phyloP scores from a whole-genome alignment of 768 basidiomycete genomes.

The Imleria badia region DNA sequence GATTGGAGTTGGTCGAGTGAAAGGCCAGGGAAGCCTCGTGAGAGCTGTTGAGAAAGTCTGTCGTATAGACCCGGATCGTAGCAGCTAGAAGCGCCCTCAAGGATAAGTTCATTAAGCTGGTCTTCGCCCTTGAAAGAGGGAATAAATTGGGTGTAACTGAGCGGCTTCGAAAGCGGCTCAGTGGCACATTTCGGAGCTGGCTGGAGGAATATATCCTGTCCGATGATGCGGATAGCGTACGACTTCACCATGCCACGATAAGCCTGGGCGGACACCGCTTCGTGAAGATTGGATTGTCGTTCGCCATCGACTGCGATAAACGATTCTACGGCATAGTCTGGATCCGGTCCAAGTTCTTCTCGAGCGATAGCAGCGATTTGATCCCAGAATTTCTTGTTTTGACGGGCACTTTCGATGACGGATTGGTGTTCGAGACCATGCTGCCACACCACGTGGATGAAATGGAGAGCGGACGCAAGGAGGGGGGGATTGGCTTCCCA shows the following conservation, averaged over 20 bases:
- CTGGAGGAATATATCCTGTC: constrained; percentile 70
- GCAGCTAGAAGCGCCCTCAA: constrained; percentile 66
- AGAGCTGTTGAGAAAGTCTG: constrained; percentile 49
- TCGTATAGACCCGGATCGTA: constrained; percentile 77
- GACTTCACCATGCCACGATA: constrained; percentile 74
- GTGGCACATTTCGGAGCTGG: constrained; percentile 40
- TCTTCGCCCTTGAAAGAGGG: constrained; percentile 60
- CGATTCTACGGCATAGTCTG: constrained; percentile 61
- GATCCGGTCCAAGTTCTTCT: constrained; percentile 71
- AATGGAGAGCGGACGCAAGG: constrained; percentile 70
- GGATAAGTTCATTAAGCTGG: constrained; percentile 60
- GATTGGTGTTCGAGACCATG: constrained; percentile 72
- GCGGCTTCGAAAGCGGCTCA: constrained; percentile 46
- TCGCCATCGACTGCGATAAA: constrained; percentile 38
- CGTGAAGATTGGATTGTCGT: constrained; percentile 55
- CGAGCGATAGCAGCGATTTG: constrained; percentile 61
- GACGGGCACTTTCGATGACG: constrained; percentile 54
- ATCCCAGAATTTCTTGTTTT: constrained; percentile 66
- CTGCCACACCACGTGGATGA: constrained; percentile 78
- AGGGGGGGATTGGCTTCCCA: constrained; percentile 80
- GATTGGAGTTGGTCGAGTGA: constrained; percentile 62
- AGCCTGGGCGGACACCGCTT: constrained; percentile 58
- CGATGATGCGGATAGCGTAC: constrained; percentile 70
- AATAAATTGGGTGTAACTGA: constrained; percentile 60
- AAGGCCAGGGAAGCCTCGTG: constrained; percentile 55